Evolutionary conservation across 208 protist species (phyloP), one percentile per base, ranked within the genome.

Genomic region (Angomonas desouzai): DNA sequence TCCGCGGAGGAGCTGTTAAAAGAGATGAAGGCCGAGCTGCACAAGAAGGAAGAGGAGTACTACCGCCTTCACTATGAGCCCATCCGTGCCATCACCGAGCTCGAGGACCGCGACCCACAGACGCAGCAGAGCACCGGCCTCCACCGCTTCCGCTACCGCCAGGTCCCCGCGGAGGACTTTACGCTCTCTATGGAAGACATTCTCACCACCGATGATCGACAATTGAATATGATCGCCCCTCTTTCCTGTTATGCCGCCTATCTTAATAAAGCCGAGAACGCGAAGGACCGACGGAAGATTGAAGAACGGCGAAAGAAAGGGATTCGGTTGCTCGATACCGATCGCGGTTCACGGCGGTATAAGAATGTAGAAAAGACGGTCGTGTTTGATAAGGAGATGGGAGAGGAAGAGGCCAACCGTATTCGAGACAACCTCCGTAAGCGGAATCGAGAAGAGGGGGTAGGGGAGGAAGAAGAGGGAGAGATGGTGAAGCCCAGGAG

Each of bases 171-270:
- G 0, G 89, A 95, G 49, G 78, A 92, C 76, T 93, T 95, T 62
- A 90, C 83, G 2, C 74, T 97, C 29, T 82, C 74, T 27, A 57
- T 89, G 22, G 85, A 96, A 64, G 89, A 97, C 30, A 93, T 97
- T 34, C 80, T 97, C 25, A 69, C 81, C 2, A 70, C 77, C 10
- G 92, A 97, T 77, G 92, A 97, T 55, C 85, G 92, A 0, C 87
- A 92, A 64, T 82, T 97, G 28, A 97, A 97, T 73, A 91, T 93
- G 80, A 84, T 97, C 43, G 92, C 85, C 23, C 92, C 92, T n/a
- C 86, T 97, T 82, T 84, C 76, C 59, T 97, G 89, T 74, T 97
- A 97, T 68, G 89, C 92, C 0, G 83, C 92, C 0, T 97, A 96
- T 75, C 73, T 91, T 1, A 72, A 83, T 51, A 71, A 79, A 55